Conservation (phyloP, 192 early-diverging fungal species). For the Backusella australiensis region DNA sequence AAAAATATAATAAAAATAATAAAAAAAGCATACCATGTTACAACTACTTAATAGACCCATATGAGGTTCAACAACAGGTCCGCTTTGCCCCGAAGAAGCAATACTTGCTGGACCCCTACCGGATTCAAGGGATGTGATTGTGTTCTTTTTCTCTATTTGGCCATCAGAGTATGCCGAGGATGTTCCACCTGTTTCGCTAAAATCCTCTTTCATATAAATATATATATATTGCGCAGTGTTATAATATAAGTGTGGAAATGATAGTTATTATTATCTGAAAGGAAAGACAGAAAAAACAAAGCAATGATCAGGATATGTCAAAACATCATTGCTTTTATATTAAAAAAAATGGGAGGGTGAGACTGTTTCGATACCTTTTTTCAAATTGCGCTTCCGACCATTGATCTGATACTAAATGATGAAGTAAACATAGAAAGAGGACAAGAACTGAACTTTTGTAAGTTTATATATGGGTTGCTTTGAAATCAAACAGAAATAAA, state of each 20-base stretch:
- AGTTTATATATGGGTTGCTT: background rate
- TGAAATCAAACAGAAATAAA: background rate
- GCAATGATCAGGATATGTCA: background rate
- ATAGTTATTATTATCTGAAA: background rate
- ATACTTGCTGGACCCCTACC: background rate
- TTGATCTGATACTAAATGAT: background rate
- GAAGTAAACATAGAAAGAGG: background rate
- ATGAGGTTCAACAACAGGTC: constrained; percentile 19
- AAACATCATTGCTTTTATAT: background rate
- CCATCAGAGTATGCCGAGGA: background rate
- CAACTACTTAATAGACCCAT: constrained; percentile 33
- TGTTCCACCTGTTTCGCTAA: background rate
- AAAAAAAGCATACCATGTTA: constrained; percentile 24
- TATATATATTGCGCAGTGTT: background rate
- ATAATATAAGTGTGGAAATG: too few species aligned
- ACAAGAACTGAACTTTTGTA: background rate
- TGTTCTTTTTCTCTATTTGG: background rate
- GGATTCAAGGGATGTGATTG: constrained; percentile 12
- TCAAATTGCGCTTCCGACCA: background rate
- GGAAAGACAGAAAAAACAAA: background rate
- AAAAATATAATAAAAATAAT: background rate
- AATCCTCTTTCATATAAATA: background rate
- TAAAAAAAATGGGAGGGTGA: background rate
- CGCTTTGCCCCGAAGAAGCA: background rate
- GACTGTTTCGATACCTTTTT: background rate